These are phyloP conservation scores for Rhizopogon roseolus DNA, from an alignment of 768 basidiomycete genomes.

Conservation along the genomic window DNA sequence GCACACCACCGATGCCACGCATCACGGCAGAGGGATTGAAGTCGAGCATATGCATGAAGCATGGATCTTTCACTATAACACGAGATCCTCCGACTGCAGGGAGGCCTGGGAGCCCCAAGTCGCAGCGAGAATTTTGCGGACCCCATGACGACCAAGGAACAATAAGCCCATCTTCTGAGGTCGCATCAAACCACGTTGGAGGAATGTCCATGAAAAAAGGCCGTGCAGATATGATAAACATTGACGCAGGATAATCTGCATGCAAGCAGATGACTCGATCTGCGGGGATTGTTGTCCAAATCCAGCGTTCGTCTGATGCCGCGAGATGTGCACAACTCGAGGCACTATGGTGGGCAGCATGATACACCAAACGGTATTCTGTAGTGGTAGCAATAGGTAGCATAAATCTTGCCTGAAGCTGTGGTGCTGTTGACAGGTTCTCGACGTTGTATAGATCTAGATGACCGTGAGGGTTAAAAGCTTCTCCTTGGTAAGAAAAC, in stretches of 20 bases:
- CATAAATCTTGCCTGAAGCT: neutral
- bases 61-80: neutral
- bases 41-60: neutral
- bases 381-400: neutral
- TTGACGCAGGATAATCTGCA: rapidly evolving
- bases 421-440: neutral
- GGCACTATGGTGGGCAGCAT: neutral
- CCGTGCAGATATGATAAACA: neutral
- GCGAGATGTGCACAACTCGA: neutral
- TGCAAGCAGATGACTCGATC: neutral
- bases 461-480: neutral
- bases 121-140: neutral
- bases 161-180: neutral
- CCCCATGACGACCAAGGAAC: neutral
- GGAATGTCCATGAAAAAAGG: neutral
- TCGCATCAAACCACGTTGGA: neutral
- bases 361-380: neutral
- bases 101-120: too few relatives aligned
- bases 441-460: neutral
- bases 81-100: too few relatives aligned
- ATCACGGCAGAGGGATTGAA: too few relatives aligned
- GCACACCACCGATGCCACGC: too few relatives aligned
- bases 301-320: neutral
- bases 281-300: neutral
- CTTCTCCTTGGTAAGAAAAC: neutral